Percentiles rank a stretch among this genome's conserved stretches.
Conservation (phyloP, 495 filamentous ascomycete genomes). For the Cryomyces minteri region DNA sequence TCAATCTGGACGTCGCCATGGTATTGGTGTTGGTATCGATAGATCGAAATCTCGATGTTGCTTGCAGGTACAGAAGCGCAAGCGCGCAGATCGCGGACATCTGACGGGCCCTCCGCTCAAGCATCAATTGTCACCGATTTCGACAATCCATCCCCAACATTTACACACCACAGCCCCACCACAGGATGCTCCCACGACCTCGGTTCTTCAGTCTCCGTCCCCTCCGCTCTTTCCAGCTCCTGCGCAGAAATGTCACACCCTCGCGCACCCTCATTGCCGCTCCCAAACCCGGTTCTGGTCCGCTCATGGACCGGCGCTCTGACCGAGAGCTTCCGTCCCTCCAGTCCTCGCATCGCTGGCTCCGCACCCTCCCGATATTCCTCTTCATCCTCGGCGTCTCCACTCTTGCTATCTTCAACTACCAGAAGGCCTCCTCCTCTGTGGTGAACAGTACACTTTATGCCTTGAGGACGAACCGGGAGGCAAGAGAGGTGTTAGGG, state of each 20-base stretch:
- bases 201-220: no score
- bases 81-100: no score
- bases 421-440: slow-evolving; percentile 74
- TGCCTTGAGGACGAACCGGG: slow-evolving; percentile 60
- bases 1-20: slow-evolving; percentile 13
- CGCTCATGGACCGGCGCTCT: slow-evolving; percentile 58
- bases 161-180: no score
- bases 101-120: no score
- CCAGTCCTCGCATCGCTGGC: slow-evolving; percentile 23
- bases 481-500: slow-evolving; percentile 58
- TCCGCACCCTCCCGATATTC: slow-evolving; percentile 39
- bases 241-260: not conserved
- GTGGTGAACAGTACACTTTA: slow-evolving; percentile 78
- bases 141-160: no score
- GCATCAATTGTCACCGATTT: no score
- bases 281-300: slow-evolving; percentile 29
- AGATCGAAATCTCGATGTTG: no score
- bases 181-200: no score
- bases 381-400: slow-evolving; percentile 38
- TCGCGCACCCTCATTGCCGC: slow-evolving; percentile 15
- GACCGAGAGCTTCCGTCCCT: slow-evolving; percentile 57
- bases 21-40: not conserved
- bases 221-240: not conserved
- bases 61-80: no score
- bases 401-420: slow-evolving; percentile 86